These are phyloP conservation scores for Sequoiadendron giganteum DNA, from an alignment of 75 land plant genomes.

Conservation along the genomic window DNA sequence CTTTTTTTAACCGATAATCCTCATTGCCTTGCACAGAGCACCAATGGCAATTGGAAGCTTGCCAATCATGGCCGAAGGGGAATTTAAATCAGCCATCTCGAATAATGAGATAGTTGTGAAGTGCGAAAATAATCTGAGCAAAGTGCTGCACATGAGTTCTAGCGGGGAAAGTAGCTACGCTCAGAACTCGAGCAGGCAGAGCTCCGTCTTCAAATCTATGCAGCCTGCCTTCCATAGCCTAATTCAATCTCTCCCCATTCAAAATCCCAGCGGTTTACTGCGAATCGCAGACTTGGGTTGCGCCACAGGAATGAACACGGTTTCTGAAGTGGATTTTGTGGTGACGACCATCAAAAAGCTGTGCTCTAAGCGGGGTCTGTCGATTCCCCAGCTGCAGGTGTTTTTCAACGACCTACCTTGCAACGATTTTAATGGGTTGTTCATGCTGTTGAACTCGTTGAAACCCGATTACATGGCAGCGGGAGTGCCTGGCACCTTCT, in stretches of 20 bases:
- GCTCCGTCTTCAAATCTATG: background rate
- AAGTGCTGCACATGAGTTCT: background rate
- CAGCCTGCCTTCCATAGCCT: background rate
- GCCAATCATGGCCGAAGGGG: too few species aligned
- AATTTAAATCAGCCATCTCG: too few species aligned
- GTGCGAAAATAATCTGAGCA: background rate
- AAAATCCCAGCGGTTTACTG: background rate
- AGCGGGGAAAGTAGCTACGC: background rate
- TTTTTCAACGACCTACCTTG: background rate
- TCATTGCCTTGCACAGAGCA: too few species aligned
- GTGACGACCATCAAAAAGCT: too few species aligned
- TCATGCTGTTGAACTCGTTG: background rate
- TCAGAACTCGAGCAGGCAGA: background rate
- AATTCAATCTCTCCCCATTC: background rate
- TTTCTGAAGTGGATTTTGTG: background rate
- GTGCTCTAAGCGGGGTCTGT: too few species aligned
- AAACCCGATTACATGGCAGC: slow-evolving; percentile 36
- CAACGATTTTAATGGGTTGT: background rate
- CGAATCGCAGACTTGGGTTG: background rate
- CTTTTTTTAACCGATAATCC: too few species aligned
- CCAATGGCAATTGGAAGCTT: too few species aligned
- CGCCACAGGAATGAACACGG: slow-evolving; percentile 4
- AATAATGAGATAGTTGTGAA: too few species aligned
- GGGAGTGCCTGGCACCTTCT: slow-evolving; percentile 68
- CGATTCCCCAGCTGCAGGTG: background rate